Percentiles rank a stretch among this genome's conserved stretches.
Evolutionary conservation across 805 yeast species (phyloP).

Genomic region (Candida bentonensis): DNA sequence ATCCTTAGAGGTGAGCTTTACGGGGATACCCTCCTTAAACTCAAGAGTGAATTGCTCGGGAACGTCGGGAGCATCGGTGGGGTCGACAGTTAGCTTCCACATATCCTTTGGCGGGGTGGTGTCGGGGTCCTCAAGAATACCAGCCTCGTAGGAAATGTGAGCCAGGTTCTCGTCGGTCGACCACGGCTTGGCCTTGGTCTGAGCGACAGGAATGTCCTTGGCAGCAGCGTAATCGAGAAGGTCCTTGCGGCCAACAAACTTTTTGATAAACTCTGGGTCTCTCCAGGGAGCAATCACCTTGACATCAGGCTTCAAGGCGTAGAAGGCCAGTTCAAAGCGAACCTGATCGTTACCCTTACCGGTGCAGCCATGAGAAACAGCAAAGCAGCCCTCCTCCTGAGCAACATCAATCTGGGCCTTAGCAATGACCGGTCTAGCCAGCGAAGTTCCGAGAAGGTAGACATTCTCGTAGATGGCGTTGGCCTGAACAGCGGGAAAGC

Average conservation of each 20-base stretch:
- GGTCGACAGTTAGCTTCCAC: constrained; percentile 98
- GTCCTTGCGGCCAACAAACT: constrained; percentile 97
- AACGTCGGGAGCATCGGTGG: constrained; percentile 81
- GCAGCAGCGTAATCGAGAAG: constrained; percentile 84
- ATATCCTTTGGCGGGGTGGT: constrained; percentile 98
- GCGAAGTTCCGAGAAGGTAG: constrained; percentile 88
- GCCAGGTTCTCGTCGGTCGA: constrained; percentile 99
- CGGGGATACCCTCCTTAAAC: constrained; percentile 79
- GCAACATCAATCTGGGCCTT: constrained; percentile 97
- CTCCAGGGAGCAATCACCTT: constrained; percentile 99
- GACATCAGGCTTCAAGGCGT: constrained; percentile 96
- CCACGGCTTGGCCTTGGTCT: constrained; percentile 99
- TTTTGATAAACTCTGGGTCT: constrained; percentile 83
- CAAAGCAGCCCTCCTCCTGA: constrained; percentile 93
- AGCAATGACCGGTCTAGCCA: constrained; percentile 98
- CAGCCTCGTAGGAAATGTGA: constrained; percentile 98
- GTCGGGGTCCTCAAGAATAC: constrained; percentile 97
- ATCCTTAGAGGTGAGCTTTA: constrained; percentile 52
- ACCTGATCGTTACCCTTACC: constrained; percentile 99
- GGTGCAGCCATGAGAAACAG: constrained; percentile 98
- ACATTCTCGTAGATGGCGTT: constrained; percentile 98
- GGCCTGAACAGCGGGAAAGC: constrained; percentile 94
- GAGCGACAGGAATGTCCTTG: constrained; percentile 88
- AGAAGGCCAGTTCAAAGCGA: constrained; percentile 91
- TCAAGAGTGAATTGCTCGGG: constrained; percentile 82